A percentile compares a stretch with the other conserved stretches of the same genome.
Evolutionary conservation across 2,329 filamentous ascomycete genomes (phyloP).

Genomic region (Tolypocladium nubicola): DNA sequence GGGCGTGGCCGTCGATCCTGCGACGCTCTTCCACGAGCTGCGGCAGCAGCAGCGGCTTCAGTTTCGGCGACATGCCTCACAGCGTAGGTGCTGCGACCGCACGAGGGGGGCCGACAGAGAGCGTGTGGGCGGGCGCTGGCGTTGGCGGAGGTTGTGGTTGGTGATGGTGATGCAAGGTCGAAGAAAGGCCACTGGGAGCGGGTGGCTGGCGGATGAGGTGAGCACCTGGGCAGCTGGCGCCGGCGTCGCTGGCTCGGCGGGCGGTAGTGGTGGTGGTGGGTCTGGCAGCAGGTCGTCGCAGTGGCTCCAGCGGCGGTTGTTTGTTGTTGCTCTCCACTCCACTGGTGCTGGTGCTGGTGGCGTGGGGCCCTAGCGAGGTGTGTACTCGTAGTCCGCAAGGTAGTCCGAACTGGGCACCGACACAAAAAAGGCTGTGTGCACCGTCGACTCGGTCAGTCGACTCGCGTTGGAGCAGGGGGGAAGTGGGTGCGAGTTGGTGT

Average conservation of each 20-base stretch:
- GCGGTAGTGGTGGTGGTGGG: neutral
- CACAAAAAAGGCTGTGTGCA: neutral
- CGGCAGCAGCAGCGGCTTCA: conserved; percentile 44
- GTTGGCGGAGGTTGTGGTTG: neutral
- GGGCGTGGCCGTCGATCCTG: conserved; percentile 27
- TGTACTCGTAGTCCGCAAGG: no score
- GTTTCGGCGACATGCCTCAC: conserved; percentile 32
- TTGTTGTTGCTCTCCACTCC: neutral
- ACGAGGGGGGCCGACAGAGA: neutral
- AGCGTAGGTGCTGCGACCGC: conserved; percentile 1
- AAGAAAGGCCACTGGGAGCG: neutral
- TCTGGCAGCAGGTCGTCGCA: neutral
- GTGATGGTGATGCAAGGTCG: neutral
- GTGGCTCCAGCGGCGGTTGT: neutral
- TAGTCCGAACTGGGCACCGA: neutral
- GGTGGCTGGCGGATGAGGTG: neutral
- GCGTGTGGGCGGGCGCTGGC: neutral
- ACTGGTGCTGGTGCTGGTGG: neutral
- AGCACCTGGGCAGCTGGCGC: neutral
- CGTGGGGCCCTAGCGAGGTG: neutral
- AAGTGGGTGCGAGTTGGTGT: neutral
- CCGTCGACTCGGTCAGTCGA: neutral
- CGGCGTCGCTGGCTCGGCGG: neutral
- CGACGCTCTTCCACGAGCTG: conserved; percentile 41
- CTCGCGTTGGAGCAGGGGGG: neutral